phyloP scores from a whole-genome alignment of 2,329 filamentous ascomycete species.

The Trichoderma koningii region DNA sequence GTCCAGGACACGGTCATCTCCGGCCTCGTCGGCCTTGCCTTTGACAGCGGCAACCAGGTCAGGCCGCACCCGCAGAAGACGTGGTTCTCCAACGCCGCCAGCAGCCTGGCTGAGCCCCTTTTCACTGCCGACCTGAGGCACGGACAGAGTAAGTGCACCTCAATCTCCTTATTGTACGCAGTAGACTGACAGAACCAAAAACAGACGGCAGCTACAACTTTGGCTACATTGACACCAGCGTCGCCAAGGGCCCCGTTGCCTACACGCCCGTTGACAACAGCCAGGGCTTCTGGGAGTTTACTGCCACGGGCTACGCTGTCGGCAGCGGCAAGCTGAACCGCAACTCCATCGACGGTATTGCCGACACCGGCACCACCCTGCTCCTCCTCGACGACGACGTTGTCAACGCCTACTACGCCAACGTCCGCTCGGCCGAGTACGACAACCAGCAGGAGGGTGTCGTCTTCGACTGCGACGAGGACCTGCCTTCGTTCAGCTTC shows the following conservation, averaged over 20 bases:
- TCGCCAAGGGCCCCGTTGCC: constrained; percentile 63
- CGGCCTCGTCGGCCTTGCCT: constrained; percentile 50
- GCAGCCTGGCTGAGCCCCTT: constrained; percentile 42
- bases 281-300: constrained; percentile 63
- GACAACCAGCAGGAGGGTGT: constrained; percentile 45
- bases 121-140: constrained; percentile 71
- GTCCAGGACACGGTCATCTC: constrained; percentile 45
- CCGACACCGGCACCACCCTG: constrained; percentile 64
- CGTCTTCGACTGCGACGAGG: constrained; percentile 47
- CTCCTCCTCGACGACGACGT: constrained; percentile 58
- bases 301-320: constrained; percentile 32
- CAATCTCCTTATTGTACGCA: constrained; percentile 30
- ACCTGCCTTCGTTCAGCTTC: constrained; percentile 53
- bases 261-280: constrained; percentile 63
- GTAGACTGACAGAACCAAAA: constrained; percentile 5
- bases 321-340: constrained; percentile 27
- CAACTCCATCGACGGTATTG: constrained; percentile 51
- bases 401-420: constrained; percentile 50
- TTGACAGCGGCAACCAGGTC: constrained; percentile 48
- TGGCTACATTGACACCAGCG: constrained; percentile 64
- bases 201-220: constrained; percentile 70
- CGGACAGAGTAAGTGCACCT: constrained; percentile 34
- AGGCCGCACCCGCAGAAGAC: constrained; percentile 46
- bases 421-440: constrained; percentile 42
- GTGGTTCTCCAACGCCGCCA: constrained; percentile 43